These are phyloP conservation scores for Penicillium bovifimosum DNA, from an alignment of 495 filamentous ascomycete genomes.

Conservation along the genomic window DNA sequence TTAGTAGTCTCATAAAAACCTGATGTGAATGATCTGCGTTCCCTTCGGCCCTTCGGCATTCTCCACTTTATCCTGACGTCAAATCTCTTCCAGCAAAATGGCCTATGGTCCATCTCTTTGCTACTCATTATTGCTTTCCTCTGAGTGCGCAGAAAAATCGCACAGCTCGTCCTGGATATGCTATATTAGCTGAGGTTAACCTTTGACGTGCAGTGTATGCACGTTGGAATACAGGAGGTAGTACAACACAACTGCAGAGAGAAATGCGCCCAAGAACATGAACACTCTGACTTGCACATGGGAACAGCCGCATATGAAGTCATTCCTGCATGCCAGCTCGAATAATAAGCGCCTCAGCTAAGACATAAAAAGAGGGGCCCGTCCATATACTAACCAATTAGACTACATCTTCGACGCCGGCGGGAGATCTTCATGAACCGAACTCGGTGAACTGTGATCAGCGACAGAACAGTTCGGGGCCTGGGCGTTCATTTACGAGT, in stretches of 20 bases:
- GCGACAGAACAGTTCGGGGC: background rate
- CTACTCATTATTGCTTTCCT: no score
- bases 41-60: background rate
- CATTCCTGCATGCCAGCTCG: background rate
- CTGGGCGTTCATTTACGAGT: background rate
- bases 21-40: background rate
- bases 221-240: background rate
- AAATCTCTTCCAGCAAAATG: background rate
- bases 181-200: background rate
- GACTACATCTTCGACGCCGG: background rate
- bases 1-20: background rate
- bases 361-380: background rate
- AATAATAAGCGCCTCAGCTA: background rate
- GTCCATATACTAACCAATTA: background rate
- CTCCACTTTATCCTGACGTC: background rate
- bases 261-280: background rate
- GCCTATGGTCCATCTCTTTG: no score
- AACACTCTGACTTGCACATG: background rate
- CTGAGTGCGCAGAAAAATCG: no score
- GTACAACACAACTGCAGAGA: background rate
- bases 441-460: background rate
- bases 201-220: background rate
- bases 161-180: background rate
- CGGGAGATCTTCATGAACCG: slow-evolving; percentile 5
- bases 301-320: background rate